Percentiles rank a stretch among this genome's conserved stretches.
phyloP scores from a whole-genome alignment of 2,329 filamentous ascomycete species.

The Aureobasidium zeae region DNA sequence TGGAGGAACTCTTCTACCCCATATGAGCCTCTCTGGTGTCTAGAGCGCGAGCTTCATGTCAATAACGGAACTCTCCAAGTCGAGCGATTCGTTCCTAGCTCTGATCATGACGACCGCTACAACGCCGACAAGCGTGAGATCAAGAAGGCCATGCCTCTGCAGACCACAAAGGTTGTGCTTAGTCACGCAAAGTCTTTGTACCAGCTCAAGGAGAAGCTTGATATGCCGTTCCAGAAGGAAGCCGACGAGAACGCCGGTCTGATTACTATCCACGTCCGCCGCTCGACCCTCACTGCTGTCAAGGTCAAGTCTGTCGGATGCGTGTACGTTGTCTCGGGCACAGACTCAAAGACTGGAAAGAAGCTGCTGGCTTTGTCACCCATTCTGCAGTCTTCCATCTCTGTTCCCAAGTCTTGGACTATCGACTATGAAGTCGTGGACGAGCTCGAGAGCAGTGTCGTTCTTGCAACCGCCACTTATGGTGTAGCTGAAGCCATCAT shows the following conservation, averaged over 20 bases:
- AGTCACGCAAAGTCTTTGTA: neutral
- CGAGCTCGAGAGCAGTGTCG: neutral
- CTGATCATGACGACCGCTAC: slow-evolving; percentile 3
- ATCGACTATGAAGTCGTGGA: neutral
- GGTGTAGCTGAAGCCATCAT: neutral
- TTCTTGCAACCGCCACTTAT: neutral
- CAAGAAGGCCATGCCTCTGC: neutral
- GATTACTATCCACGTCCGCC: slow-evolving; percentile 1
- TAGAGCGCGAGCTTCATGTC: slow-evolving; percentile 2
- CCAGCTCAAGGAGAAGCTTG: neutral
- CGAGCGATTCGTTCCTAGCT: slow-evolving; percentile 1
- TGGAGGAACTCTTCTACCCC: slow-evolving; percentile 2
- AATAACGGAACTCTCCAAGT: neutral
- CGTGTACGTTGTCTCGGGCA: neutral
- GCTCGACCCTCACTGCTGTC: neutral
- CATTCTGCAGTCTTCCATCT: neutral
- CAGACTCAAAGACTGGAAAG: neutral
- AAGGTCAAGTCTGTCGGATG: neutral
- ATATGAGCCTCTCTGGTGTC: slow-evolving; percentile 4
- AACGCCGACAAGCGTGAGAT: slow-evolving; percentile 8
- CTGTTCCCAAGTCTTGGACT: neutral
- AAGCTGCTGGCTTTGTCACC: neutral
- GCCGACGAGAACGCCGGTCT: neutral
- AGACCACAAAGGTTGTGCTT: neutral
- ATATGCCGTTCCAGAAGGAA: slow-evolving; percentile 2